A percentile compares a stretch with the other conserved stretches of the same genome.
These are phyloP conservation scores for Neofusicoccum kwambonambiense DNA, from an alignment of 2,329 filamentous ascomycete species.

Conservation along the genomic window DNA sequence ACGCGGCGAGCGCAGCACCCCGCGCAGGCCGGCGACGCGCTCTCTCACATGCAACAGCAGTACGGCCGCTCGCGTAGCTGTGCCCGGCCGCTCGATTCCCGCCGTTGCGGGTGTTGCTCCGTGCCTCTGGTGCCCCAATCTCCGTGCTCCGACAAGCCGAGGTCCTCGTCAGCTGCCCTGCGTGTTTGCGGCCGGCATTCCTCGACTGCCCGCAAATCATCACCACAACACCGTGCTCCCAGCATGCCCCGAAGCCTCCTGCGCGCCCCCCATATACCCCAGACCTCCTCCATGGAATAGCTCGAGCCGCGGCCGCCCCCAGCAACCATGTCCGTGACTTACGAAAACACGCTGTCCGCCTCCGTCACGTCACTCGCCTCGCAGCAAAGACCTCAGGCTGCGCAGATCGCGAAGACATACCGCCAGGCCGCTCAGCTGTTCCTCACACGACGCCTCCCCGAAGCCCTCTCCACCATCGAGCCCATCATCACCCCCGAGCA, in stretches of 20 bases:
- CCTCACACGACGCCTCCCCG: slow-evolving; percentile 86
- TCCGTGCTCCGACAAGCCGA: slow-evolving; percentile 14
- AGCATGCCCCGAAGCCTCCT: slow-evolving; percentile 5
- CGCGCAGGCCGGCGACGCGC: not conserved
- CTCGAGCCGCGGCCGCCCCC: slow-evolving; percentile 22
- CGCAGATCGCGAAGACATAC: slow-evolving; percentile 85
- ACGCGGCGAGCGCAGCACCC: not conserved
- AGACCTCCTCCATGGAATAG: slow-evolving; percentile 44
- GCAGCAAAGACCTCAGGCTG: slow-evolving; percentile 56
- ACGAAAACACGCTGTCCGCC: slow-evolving; percentile 58
- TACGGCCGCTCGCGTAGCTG: not conserved
- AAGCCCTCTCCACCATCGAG: slow-evolving; percentile 80
- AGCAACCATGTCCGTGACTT: slow-evolving; percentile 45
- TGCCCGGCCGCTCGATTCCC: not conserved
- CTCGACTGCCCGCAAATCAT: slow-evolving; percentile 15
- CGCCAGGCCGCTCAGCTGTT: slow-evolving; percentile 92
- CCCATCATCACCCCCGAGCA: slow-evolving; percentile 68
- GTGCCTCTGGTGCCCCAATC: slow-evolving; percentile 12
- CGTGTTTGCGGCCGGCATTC: slow-evolving; percentile 11
- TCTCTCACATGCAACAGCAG: not conserved
- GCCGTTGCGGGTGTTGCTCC: slow-evolving; percentile 10
- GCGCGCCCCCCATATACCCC: slow-evolving; percentile 1
- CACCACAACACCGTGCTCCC: slow-evolving; percentile 14
- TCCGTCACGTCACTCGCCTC: slow-evolving; percentile 70
- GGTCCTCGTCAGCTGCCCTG: slow-evolving; percentile 12